Evolutionary conservation across 106 monocot genomes (phyloP).

Genomic region (Phalaenopsis aphrodite): DNA sequence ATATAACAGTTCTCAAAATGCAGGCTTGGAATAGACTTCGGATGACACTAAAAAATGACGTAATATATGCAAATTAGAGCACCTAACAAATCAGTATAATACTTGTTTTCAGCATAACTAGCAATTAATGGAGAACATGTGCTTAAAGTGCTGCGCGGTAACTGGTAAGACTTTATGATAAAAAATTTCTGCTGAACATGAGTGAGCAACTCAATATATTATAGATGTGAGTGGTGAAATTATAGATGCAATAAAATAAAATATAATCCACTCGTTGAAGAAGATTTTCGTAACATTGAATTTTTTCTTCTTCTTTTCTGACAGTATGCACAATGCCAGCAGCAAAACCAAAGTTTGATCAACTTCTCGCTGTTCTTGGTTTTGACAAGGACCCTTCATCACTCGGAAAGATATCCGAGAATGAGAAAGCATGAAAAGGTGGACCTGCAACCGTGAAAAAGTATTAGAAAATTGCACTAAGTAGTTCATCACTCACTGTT

Average conservation of each 20-base stretch:
- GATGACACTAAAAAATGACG: too few species aligned
- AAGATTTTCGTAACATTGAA: neutral
- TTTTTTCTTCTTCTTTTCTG: neutral
- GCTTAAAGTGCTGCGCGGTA: neutral
- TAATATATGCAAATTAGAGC: too few species aligned
- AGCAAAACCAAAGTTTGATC: too few species aligned
- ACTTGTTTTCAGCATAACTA: neutral
- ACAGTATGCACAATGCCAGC: too few species aligned
- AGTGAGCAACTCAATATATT: too few species aligned
- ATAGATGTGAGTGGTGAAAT: too few species aligned
- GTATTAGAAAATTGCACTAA: neutral
- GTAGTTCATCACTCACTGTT: too few species aligned
- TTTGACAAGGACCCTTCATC: conserved; percentile 4
- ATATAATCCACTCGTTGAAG: neutral
- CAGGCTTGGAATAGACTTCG: too few species aligned
- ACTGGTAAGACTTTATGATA: too few species aligned
- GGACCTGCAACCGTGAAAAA: conserved; percentile 41
- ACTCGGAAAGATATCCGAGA: conserved; percentile 48
- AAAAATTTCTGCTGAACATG: too few species aligned
- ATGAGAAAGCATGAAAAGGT: conserved; percentile 77
- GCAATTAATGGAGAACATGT: neutral
- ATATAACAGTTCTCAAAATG: too few species aligned
- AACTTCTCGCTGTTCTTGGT: neutral
- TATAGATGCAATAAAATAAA: too few species aligned
- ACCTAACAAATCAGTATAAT: neutral